Conservation (phyloP, 805 yeast genomes). For the Vanderwaltozyma tropicalis region DNA sequence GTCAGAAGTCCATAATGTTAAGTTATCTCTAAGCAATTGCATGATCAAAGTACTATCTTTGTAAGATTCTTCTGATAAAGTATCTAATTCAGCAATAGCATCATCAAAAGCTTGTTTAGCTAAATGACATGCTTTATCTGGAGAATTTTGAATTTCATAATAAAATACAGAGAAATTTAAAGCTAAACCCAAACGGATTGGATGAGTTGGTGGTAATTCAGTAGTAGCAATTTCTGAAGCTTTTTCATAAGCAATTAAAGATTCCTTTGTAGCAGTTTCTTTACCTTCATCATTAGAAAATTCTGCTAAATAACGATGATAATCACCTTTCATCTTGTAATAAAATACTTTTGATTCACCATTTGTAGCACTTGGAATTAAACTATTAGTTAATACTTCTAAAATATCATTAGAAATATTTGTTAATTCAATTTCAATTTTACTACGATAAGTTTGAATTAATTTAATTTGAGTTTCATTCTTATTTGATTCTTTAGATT, state of each 20-base stretch:
- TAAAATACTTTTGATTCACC: constrained; percentile 97
- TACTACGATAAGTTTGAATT: constrained; percentile 88
- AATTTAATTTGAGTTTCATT: constrained; percentile 64
- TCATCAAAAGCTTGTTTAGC: constrained; percentile 99
- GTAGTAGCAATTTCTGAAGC: constrained; percentile 96
- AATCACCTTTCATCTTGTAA: constrained; percentile 99
- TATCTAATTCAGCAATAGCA: constrained; percentile 96
- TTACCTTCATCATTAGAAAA: constrained; percentile 86
- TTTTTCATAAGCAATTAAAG: constrained; percentile 87
- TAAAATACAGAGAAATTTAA: constrained; percentile 95
- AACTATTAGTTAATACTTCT: constrained; percentile 73
- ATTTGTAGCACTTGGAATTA: constrained; percentile 86
- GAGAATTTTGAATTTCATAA: constrained; percentile 95
- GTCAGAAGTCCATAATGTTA: constrained; percentile 95
- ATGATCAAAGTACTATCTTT: constrained; percentile 96
- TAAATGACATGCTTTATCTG: constrained; percentile 96
- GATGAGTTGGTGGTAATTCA: constrained; percentile 96
- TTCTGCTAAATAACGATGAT: constrained; percentile 97
- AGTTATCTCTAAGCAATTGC: constrained; percentile 97
- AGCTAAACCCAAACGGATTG: constrained; percentile 95
- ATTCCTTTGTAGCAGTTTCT: constrained; percentile 82
- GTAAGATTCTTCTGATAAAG: constrained; percentile 94
- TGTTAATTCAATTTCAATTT: constrained; percentile 86
- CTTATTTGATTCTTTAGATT: constrained; percentile 60
- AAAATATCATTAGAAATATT: constrained; percentile 91